Conservation (phyloP, 176 grass and related monocot species). For the Aegilops umbellulata region DNA sequence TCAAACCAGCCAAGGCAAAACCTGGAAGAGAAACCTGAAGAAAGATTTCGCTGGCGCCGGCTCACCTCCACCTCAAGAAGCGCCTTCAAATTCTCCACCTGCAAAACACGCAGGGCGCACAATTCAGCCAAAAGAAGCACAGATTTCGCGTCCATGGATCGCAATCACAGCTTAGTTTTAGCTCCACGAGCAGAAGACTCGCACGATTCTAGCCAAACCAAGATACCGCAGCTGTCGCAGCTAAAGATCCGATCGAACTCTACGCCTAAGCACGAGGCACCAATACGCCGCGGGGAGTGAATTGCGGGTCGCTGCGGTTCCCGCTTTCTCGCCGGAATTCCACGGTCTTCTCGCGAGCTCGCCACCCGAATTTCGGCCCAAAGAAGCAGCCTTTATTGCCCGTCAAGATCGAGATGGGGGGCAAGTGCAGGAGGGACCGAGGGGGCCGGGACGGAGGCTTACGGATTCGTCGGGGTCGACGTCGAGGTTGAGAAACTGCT, state of each 20-base stretch:
- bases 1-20: not conserved
- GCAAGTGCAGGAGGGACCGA: not conserved
- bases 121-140: not conserved
- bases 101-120: not conserved
- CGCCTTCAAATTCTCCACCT: slow-evolving; percentile 99
- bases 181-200: not conserved
- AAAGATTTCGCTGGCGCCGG: not conserved
- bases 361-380: not conserved
- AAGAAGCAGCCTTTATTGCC: not conserved
- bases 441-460: not conserved
- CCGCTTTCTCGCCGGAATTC: not conserved
- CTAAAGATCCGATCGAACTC: slow-evolving; percentile 15
- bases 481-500: slow-evolving; percentile 79
- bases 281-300: not conserved
- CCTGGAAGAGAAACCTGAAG: not conserved
- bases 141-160: not conserved
- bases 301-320: not conserved
- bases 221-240: not conserved
- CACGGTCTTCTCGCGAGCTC: not conserved
- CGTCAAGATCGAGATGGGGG: not conserved
- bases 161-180: not conserved
- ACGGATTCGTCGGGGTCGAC: slow-evolving; percentile 91
- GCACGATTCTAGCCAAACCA: not conserved
- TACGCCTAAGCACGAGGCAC: not conserved
- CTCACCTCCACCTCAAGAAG: slow-evolving; percentile 95